phyloP scores from a whole-genome alignment of 1,284 basidiomycete species.

The Sporisorium exsertum region DNA sequence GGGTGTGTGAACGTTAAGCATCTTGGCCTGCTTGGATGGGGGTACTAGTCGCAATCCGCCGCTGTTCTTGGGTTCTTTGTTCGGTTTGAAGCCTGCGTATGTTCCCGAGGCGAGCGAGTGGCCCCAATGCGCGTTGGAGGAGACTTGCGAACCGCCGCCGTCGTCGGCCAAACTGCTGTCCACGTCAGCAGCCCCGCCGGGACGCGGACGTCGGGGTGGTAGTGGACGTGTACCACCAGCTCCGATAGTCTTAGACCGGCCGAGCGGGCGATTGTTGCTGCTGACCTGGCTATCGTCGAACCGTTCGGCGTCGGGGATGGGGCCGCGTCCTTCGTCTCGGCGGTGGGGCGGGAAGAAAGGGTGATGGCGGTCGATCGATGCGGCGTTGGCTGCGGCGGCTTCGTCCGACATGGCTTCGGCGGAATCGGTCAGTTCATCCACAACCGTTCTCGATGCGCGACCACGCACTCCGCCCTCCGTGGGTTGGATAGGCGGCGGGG shows the following conservation, averaged over 20 bases:
- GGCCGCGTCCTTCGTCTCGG: constrained; percentile 47
- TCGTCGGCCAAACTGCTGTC: constrained; percentile 10
- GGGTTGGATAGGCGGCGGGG: constrained; percentile 52
- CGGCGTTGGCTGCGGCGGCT: constrained; percentile 55
- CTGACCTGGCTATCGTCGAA: constrained; percentile 43
- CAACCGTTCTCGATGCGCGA: constrained; percentile 48
- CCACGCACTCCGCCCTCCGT: constrained; percentile 42
- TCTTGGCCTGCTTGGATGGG: constrained; percentile 51
- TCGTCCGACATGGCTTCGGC: constrained; percentile 59
- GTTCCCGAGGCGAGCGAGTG: constrained; percentile 56
- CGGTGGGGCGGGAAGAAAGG: constrained; percentile 62
- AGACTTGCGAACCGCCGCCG: constrained; percentile 14
- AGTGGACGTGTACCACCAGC: constrained; percentile 14
- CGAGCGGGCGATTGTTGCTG: constrained; percentile 48
- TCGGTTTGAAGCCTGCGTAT: constrained; percentile 62
- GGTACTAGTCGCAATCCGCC: constrained; percentile 60
- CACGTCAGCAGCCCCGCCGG: constrained; percentile 2
- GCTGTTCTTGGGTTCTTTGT: constrained; percentile 45
- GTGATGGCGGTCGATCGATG: constrained; percentile 62
- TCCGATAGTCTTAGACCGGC: constrained; percentile 55
- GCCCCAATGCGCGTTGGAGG: constrained; percentile 46
- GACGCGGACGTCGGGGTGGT: constrained; percentile 40
- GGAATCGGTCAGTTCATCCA: constrained; percentile 58
- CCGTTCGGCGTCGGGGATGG: constrained; percentile 15
- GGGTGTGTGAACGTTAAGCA: constrained; percentile 28